Evolutionary conservation across 805 yeast genomes (phyloP).

Genomic region (Kuraishia hungarica): DNA sequence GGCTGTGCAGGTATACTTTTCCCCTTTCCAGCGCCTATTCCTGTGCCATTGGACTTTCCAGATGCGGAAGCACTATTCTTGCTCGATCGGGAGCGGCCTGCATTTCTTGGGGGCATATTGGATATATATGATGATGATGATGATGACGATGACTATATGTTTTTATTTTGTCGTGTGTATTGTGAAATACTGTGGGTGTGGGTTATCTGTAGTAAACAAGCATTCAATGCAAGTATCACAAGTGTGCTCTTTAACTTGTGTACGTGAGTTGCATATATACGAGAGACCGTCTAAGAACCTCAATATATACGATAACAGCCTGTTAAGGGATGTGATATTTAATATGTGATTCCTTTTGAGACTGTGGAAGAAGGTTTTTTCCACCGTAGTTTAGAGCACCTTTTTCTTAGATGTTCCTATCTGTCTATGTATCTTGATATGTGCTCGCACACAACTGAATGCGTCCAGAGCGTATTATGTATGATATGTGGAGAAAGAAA

Average conservation of each 20-base stretch:
- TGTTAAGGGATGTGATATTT: too few species aligned
- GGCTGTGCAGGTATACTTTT: constrained; percentile 20
- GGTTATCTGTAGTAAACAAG: too few species aligned
- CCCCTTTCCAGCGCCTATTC: constrained; percentile 4
- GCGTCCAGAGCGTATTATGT: background rate
- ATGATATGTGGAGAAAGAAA: background rate
- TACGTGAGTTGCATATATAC: too few species aligned
- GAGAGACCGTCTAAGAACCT: too few species aligned
- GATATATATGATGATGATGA: background rate
- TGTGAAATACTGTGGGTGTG: too few species aligned
- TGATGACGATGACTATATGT: background rate
- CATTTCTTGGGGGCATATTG: constrained; percentile 1
- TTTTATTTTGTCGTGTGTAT: background rate
- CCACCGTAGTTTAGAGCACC: too few species aligned
- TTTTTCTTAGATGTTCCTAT: background rate
- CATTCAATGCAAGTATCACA: too few species aligned
- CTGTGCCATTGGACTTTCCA: background rate
- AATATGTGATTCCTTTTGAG: too few species aligned
- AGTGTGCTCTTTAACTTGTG: too few species aligned
- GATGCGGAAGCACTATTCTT: background rate
- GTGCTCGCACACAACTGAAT: background rate
- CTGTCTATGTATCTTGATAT: background rate
- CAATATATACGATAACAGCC: too few species aligned
- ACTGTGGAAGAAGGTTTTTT: too few species aligned
- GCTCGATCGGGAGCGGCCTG: background rate